Conservation (phyloP, 345 rosid species). For the Brassica cretica region DNA sequence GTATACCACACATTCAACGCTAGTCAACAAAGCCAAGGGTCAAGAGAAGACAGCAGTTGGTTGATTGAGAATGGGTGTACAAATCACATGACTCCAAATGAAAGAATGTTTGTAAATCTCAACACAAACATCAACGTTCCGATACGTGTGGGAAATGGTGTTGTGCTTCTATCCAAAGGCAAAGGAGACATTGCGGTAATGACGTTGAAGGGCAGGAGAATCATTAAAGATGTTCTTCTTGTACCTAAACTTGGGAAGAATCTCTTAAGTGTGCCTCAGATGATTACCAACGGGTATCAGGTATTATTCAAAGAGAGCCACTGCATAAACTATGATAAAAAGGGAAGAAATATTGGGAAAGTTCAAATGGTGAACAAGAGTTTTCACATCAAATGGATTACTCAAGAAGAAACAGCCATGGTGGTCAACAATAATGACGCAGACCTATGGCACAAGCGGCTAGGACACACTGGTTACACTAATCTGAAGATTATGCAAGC, state of each 20-base stretch:
- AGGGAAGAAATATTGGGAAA: not conserved
- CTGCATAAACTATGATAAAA: not conserved
- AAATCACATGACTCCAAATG: not conserved
- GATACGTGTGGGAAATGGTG: not conserved
- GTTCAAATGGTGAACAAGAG: not conserved
- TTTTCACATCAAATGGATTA: not conserved
- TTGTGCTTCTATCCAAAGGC: not conserved
- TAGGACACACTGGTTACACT: not conserved
- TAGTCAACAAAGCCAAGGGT: no score
- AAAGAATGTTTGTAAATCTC: not conserved
- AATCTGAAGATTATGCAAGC: not conserved
- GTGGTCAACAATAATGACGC: not conserved
- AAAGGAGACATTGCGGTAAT: not conserved
- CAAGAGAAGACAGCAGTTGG: not conserved
- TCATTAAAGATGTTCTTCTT: not conserved
- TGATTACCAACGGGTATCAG: not conserved
- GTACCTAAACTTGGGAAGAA: not conserved
- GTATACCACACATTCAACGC: no score
- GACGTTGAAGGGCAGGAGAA: not conserved
- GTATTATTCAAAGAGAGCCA: not conserved
- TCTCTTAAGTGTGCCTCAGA: not conserved
- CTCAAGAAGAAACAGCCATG: not conserved
- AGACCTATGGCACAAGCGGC: not conserved
- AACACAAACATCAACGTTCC: not conserved
- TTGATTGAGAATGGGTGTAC: not conserved